Base-by-base conservation (phyloP, 2,329 filamentous ascomycete genomes). In the Orbilia ellipsospora region DNA sequence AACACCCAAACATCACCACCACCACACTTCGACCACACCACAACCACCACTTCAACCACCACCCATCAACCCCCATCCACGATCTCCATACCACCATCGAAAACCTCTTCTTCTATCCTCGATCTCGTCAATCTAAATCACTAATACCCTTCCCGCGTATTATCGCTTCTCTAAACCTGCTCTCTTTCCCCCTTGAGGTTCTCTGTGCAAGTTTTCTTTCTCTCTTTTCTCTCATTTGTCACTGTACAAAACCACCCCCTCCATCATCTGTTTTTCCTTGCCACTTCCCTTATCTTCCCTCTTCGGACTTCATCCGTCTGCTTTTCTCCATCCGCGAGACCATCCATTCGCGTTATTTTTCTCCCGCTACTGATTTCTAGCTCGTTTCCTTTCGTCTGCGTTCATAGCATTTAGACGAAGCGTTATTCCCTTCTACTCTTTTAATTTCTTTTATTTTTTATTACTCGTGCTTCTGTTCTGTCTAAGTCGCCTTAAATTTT, bases 1-100 rank as follows among this genome's bases (percentile, higher is more conserved):
- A 73, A 61, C 66, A 73, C 55, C 50, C 67, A 72, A 23, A 54
- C 52, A 66, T 36, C 55, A 26, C 44, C 60, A 51, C 36, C 31
- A 42, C 18, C 36, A 51, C 31, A 36, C 51, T 59, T 40, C 52
- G 12, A 36, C 40, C 60, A 48, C 40, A 18, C 16, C n/a, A 20
- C 36, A 55, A 55, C 36, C 56, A 61, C 56, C 65, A 44, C 59
- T 56, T 40, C 42, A 20, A 70, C 60, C 50, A 50, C 13, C 23
- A 16, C 40, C 15, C 26, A 13, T 20, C 36, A 44, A 10, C 16
- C 44, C 20, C 28, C 18, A 44, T 50, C 20, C 56, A 55, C 48
- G 48, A 44, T 68, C 65, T 23, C 40, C 45, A 69, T 55, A 40
- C 36, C 36, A 45, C 52, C 28, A 48, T 48, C 44, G 5, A 48